These are phyloP conservation scores for Baudoinia panamericana DNA, from an alignment of 495 filamentous ascomycete genomes.

Conservation along the genomic window DNA sequence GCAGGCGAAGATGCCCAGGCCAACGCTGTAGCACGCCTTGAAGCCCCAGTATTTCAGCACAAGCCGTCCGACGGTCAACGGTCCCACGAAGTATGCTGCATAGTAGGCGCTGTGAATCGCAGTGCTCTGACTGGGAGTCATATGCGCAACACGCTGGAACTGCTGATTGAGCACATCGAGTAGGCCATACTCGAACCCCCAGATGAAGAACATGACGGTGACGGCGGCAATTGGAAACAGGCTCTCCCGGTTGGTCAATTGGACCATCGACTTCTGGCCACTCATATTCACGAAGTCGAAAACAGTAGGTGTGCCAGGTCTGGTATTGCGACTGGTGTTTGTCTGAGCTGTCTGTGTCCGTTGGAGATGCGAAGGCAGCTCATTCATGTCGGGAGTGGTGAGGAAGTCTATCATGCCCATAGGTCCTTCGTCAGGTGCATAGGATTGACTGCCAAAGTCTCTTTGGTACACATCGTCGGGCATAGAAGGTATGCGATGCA, in stretches of 20 bases:
- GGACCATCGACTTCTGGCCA: slow-evolving; percentile 57
- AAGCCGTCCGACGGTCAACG: slow-evolving; percentile 44
- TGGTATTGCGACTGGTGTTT: slow-evolving; percentile 21
- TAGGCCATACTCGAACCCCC: slow-evolving; percentile 34
- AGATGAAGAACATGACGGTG: slow-evolving; percentile 34
- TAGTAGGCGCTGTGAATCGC: slow-evolving; percentile 55
- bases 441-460: slow-evolving; percentile 8
- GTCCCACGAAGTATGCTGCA: slow-evolving; percentile 46
- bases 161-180: slow-evolving; percentile 30
- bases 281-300: slow-evolving; percentile 82
- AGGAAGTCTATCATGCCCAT: slow-evolving; percentile 47
- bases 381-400: slow-evolving; percentile 39
- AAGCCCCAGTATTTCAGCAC: slow-evolving; percentile 53
- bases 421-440: slow-evolving; percentile 14
- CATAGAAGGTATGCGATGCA: slow-evolving; percentile 16
- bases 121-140: slow-evolving; percentile 33
- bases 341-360: slow-evolving; percentile 22
- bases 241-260: slow-evolving; percentile 28
- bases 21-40: slow-evolving; percentile 52
- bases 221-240: slow-evolving; percentile 31
- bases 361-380: slow-evolving; percentile 14
- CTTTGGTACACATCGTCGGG: slow-evolving; percentile 4
- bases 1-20: slow-evolving; percentile 49
- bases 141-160: slow-evolving; percentile 28
- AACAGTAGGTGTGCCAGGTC: slow-evolving; percentile 33